Conservation (phyloP, 306 rosid genomes). For the Cyamopsis tetragonoloba region DNA sequence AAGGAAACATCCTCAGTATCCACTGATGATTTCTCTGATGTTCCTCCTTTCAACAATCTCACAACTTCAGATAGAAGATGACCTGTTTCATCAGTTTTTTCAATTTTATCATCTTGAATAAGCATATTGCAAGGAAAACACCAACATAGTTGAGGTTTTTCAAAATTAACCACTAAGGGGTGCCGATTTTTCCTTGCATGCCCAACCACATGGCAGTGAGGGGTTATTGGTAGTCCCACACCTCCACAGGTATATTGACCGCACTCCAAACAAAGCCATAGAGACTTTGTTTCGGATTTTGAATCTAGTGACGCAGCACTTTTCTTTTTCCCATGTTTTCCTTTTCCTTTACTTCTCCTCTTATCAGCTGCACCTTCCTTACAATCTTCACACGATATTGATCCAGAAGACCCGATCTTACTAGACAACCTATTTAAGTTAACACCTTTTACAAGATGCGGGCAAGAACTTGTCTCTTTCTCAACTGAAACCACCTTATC, state of each 20-base stretch:
- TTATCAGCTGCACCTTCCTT: slow-evolving; percentile 55
- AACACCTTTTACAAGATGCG: slow-evolving; percentile 70
- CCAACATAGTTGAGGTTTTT: slow-evolving; percentile 80
- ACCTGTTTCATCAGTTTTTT: slow-evolving; percentile 51
- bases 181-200: slow-evolving; percentile 74
- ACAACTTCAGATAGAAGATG: slow-evolving; percentile 52
- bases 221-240: slow-evolving; percentile 67
- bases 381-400: slow-evolving; percentile 68
- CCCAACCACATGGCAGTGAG: slow-evolving; percentile 54
- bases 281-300: slow-evolving; percentile 56
- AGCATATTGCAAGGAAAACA: slow-evolving; percentile 72
- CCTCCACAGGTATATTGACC: slow-evolving; percentile 85
- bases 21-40: slow-evolving; percentile 30
- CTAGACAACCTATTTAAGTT: slow-evolving; percentile 46
- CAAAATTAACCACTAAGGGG: slow-evolving; percentile 55
- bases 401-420: slow-evolving; percentile 48
- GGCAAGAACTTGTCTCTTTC: slow-evolving; percentile 56
- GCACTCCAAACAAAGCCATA: slow-evolving; percentile 92
- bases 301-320: slow-evolving; percentile 49
- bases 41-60: slow-evolving; percentile 57
- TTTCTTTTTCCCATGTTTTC: slow-evolving; percentile 74
- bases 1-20: slow-evolving; percentile 43
- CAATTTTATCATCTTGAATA: slow-evolving; percentile 52
- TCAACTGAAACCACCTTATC: slow-evolving; percentile 41
- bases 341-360: slow-evolving; percentile 61